Evolutionary conservation across 148 eudicot species (phyloP), one percentile per base, ranked within the genome.

Genomic region (Camellia japonica): DNA sequence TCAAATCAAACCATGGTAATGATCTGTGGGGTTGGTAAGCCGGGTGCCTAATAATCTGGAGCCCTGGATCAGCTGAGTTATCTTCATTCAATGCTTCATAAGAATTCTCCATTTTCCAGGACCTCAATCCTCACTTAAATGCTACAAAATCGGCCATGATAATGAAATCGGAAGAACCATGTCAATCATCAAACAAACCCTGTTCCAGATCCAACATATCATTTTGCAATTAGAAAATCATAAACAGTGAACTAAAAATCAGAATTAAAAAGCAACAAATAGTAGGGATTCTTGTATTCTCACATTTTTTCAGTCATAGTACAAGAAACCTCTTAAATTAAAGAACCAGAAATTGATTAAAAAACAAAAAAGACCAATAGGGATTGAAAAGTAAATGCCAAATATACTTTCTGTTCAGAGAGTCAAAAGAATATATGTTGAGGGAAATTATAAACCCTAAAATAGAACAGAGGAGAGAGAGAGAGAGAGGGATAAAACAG

Each of bases 1-100:
- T 82, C 73, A 90, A 74, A 82, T 90, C 91, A 69, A 92, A 89
- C 93, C 93, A 92, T 6, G 85, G 71, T 23, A 87, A 81, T 20
- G 86, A 75, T 62, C 80, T 71, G 43, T 78, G 74, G 2, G 78
- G 68, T 73, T 87, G 87, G 75, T 78, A 86, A 46, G 82, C 67
- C 0, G 89, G 87, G 71, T 88, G 87, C 82, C 88, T 85, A 69
- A 85, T 85, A 46, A 88, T 84, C 79, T 87, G 88, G 7, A 91
- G 80, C 67, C 80, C 86, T 19, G 78, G 73, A 80, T 87, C 79
- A 15, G 77, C 71, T 62, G 51, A 55, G 13, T 89, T 77, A 47
- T 86, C 83, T 69, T 80, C 79, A 80, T 80, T 80, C 47, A 73
- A 60, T 16, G 79, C 65, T 80, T 80, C 89, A 73, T 86, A 77